phyloP scores from a whole-genome alignment of 1,284 basidiomycete genomes.

The Tetrapyrgos nigripes region DNA sequence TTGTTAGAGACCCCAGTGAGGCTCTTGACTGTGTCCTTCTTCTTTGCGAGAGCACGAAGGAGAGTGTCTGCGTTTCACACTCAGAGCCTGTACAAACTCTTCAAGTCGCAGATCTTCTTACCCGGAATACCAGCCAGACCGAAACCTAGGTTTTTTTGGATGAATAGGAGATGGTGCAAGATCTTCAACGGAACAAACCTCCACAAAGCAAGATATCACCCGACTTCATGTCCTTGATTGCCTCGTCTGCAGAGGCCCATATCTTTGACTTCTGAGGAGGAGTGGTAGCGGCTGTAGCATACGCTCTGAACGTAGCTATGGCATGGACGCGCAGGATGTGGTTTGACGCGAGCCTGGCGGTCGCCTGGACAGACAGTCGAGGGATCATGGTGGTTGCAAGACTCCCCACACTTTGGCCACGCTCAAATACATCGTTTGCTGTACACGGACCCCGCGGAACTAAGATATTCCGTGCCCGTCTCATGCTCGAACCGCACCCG shows the following conservation, averaged over 20 bases:
- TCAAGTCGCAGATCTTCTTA: slow-evolving; percentile 29
- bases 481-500: too few relatives aligned
- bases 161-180: not conserved
- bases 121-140: slow-evolving; percentile 81
- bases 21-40: slow-evolving; percentile 68
- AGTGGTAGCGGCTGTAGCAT: slow-evolving; percentile 29
- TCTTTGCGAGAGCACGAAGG: slow-evolving; percentile 78
- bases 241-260: slow-evolving; percentile 81
- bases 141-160: slow-evolving; percentile 61
- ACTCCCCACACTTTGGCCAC: not conserved
- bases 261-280: slow-evolving; percentile 71
- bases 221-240: slow-evolving; percentile 82
- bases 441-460: not conserved
- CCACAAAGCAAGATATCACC: slow-evolving; percentile 83
- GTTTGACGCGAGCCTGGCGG: not conserved
- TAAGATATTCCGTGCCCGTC: not conserved
- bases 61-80: slow-evolving; percentile 68
- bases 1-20: slow-evolving; percentile 93
- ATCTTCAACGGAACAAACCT: slow-evolving; percentile 64
- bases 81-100: not conserved
- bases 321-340: not conserved
- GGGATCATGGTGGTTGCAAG: not conserved
- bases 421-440: too few relatives aligned
- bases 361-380: not conserved
- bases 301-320: not conserved